Evolutionary conservation across 176 grass and related monocot species (phyloP).

Genomic region (Carex parvula): DNA sequence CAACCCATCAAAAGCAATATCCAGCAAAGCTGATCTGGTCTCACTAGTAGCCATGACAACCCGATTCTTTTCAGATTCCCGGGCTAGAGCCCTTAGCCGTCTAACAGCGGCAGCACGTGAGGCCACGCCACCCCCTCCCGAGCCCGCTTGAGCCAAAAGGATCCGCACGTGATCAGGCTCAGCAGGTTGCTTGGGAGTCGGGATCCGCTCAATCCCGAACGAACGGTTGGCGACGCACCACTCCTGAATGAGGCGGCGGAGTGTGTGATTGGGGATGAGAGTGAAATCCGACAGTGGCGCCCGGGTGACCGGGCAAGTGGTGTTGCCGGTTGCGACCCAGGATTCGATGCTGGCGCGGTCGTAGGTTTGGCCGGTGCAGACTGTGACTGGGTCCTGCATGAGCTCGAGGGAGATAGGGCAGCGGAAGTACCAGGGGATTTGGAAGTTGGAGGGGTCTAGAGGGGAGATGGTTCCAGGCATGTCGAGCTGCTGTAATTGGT

Average conservation of each 20-base stretch:
- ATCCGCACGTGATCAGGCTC: constrained; percentile 75
- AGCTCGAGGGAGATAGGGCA: constrained; percentile 99
- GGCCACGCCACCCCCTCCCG: not conserved
- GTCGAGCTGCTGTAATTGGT: constrained; percentile 2
- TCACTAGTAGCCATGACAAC: constrained; percentile 78
- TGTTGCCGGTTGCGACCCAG: constrained; percentile 91
- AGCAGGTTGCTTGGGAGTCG: constrained; percentile 89
- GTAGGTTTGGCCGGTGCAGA: constrained; percentile 90
- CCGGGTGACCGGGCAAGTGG: constrained; percentile 88
- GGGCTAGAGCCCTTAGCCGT: constrained; percentile 50
- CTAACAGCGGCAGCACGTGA: constrained; percentile 38
- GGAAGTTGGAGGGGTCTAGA: not conserved
- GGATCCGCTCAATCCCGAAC: constrained; percentile 91
- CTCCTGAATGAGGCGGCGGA: constrained; percentile 96
- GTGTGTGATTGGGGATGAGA: constrained; percentile 97
- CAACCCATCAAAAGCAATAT: constrained; percentile 42
- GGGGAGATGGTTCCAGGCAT: constrained; percentile 27
- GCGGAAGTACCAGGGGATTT: constrained; percentile 80
- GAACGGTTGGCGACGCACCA: constrained; percentile 97
- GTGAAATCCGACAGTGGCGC: constrained; percentile 69
- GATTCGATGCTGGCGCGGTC: constrained; percentile 93
- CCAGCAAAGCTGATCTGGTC: constrained; percentile 59
- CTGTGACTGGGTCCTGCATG: constrained; percentile 86
- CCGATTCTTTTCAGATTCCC: constrained; percentile 91
- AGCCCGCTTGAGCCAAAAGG: constrained; percentile 40